phyloP scores from a whole-genome alignment of 768 basidiomycete species.

The Nidularia sp. region DNA sequence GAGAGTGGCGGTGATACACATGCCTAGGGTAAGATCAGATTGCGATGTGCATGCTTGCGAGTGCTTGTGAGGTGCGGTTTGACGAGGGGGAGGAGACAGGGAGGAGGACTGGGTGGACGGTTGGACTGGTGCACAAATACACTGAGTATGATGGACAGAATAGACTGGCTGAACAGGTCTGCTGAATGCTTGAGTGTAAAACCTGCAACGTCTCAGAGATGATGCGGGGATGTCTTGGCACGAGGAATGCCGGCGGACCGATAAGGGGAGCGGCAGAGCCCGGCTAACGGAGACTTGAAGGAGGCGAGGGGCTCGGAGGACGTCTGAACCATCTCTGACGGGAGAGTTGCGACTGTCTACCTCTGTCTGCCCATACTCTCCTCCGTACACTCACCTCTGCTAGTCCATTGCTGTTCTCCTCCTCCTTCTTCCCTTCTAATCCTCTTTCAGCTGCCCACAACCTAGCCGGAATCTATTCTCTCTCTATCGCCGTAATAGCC shows the following conservation, averaged over 20 bases:
- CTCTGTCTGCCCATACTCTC: neutral
- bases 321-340: too few species aligned
- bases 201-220: neutral
- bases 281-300: neutral
- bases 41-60: slow-evolving; percentile 1
- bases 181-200: too few species aligned
- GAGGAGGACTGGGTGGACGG: neutral
- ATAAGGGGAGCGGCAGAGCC: slow-evolving; percentile 14
- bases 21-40: slow-evolving; percentile 1
- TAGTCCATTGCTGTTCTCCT: neutral
- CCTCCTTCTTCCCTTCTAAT: neutral
- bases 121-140: too few species aligned
- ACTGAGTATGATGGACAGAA: neutral
- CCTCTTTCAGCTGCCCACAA: neutral
- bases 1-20: slow-evolving; percentile 12
- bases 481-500: neutral
- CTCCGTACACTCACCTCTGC: neutral
- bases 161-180: neutral
- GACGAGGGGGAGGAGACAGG: neutral
- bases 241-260: slow-evolving; percentile 28
- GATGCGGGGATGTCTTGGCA: neutral
- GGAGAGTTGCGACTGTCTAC: neutral
- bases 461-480: neutral
- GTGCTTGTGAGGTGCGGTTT: slow-evolving; percentile 1
- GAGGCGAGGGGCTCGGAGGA: too few species aligned